A percentile compares a stretch with the other conserved stretches of the same genome.
Conservation (phyloP, 75 land plant species). For the Pseudotsuga menziesii region DNA sequence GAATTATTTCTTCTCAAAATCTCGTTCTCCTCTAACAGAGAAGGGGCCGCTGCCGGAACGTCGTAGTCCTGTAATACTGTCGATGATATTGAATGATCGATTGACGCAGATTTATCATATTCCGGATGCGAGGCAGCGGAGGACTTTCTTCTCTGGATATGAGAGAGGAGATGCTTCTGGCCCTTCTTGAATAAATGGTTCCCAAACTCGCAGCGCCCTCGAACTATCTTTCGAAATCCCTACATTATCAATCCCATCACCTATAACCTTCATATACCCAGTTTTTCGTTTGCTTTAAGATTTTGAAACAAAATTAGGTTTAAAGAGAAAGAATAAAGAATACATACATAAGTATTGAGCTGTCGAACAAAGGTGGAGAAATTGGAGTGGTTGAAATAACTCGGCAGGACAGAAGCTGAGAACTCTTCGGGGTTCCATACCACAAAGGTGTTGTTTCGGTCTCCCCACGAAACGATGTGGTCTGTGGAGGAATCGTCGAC, state of each 20-base stretch:
- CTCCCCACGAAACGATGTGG: conserved; percentile 71
- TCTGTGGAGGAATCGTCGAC: conserved; percentile 60
- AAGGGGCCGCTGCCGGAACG: conserved; percentile 12
- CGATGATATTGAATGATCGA: not conserved
- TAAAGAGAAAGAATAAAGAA: too few species aligned
- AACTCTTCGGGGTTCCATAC: conserved; percentile 68
- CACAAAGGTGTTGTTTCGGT: conserved; percentile 52
- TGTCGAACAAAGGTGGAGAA: conserved; percentile 87
- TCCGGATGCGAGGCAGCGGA: not conserved
- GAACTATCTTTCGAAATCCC: too few species aligned
- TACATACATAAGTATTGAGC: conserved; percentile 88
- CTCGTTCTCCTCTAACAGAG: conserved; percentile 85
- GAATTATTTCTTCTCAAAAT: conserved; percentile 65
- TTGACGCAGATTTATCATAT: not conserved
- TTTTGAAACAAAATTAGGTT: too few species aligned
- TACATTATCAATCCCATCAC: too few species aligned
- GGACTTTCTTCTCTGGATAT: conserved; percentile 77
- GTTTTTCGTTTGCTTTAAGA: too few species aligned
- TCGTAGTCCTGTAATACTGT: not conserved
- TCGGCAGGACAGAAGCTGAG: conserved; percentile 55
- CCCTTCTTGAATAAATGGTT: conserved; percentile 83
- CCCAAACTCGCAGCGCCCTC: too few species aligned
- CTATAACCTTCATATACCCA: too few species aligned
- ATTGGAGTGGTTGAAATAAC: conserved; percentile 71
- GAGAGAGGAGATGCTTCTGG: conserved; percentile 73